Evolutionary conservation across 148 eudicot species (phyloP).

Genomic region (Polygonum aviculare): DNA sequence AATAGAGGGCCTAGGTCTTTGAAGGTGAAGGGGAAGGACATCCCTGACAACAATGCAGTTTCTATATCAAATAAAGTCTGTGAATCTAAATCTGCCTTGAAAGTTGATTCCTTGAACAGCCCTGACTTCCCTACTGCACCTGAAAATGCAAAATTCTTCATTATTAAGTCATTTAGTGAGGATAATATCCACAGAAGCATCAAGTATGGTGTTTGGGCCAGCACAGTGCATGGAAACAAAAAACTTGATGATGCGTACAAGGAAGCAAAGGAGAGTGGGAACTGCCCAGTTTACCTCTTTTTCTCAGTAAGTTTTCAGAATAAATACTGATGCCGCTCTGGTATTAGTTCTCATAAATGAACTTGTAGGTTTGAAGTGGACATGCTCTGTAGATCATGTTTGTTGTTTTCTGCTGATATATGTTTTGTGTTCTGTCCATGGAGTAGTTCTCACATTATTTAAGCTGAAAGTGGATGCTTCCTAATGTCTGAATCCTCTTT

Average conservation of each 20-base stretch:
- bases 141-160: conserved; percentile 79
- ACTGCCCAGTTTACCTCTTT: conserved; percentile 76
- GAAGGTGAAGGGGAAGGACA: conserved; percentile 53
- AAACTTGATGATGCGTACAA: conserved; percentile 85
- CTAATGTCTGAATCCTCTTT: background rate
- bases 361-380: background rate
- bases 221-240: conserved; percentile 89
- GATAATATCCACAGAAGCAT: conserved; percentile 94
- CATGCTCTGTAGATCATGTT: background rate
- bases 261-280: conserved; percentile 64
- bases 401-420: background rate
- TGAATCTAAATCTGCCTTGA: conserved; percentile 43
- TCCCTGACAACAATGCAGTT: conserved; percentile 26
- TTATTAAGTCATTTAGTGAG: conserved; percentile 94
- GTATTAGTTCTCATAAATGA: background rate
- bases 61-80: conserved; percentile 17
- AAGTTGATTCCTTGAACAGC: conserved; percentile 39
- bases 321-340: background rate
- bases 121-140: conserved; percentile 63
- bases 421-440: background rate
- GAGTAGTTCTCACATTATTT: background rate
- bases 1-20: conserved; percentile 93
- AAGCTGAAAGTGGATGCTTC: background rate
- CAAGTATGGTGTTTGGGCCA: conserved; percentile 84
- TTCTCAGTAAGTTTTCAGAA: conserved; percentile 59